Evolutionary conservation across 441 rosid genomes (phyloP), one percentile per base, ranked within the genome.

Genomic region (Isatis lusitanica): DNA sequence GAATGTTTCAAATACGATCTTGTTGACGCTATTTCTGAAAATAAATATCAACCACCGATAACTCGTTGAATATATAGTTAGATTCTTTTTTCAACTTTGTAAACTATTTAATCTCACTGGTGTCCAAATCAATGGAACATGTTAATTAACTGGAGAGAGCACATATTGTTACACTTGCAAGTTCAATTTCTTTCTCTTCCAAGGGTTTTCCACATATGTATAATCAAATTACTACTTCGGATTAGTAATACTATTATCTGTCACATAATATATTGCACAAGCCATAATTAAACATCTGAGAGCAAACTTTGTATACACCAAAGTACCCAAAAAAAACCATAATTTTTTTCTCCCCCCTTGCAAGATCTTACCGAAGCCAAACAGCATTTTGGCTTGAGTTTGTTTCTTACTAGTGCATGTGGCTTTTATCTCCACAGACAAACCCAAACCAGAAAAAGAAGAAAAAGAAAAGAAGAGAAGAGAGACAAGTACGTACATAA

Each of bases 401-500:
- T 71, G 69, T 61, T 66, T 67, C 70, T 53, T 67, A 66, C 74
- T 61, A 67, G 51, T 58, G 80, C 73, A 56, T 70, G 42, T 36
- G 65, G 56, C 44, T 44, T 30, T 38, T 31, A 62, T 72, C 68
- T 63, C 77, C 77, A 61, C 30, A 44, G 46, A 62, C 80, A 77
- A 77, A 71, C 79, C 64, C 79, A 75, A 70, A 55, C 60, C 77
- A 13, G 9, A 55, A 12, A 53, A 30, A 21, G 26, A 64, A 71
- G 51, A 30, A 63, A 64, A 35, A 42, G 30, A 66, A 65, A 17
- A 65, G 83, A 52, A 55, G 72, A 78, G 85, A 80, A 82, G 83
- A 81, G 43, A 56, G 68, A 83, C 79, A 80, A 77, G 85, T 81
- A 83, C 85, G 70, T 86, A 84, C 91, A 85, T 63, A 78, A 77